Evolutionary conservation across 1,284 basidiomycete species (phyloP).

Genomic region (Quambalaria eucalypti): DNA sequence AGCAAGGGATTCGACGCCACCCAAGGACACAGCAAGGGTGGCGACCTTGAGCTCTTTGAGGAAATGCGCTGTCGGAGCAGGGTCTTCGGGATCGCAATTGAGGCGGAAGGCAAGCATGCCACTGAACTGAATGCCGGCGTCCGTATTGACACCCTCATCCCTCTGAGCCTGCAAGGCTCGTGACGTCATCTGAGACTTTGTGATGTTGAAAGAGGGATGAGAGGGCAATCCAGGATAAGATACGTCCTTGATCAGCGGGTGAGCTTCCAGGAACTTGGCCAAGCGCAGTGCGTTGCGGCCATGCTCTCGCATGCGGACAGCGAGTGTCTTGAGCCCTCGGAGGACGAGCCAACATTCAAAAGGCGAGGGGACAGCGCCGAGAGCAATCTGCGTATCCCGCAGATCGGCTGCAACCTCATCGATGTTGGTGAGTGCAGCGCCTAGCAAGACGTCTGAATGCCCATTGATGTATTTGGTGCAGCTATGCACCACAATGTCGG

Average conservation of each 20-base stretch:
- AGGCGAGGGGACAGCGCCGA: conserved; percentile 75
- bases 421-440: conserved; percentile 29
- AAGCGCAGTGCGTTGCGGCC: conserved; percentile 72
- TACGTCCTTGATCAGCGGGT: conserved; percentile 61
- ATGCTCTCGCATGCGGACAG: conserved; percentile 65
- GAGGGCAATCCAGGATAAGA: conserved; percentile 66
- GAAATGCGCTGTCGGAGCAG: conserved; percentile 59
- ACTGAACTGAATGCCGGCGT: conserved; percentile 34
- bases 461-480: conserved; percentile 79
- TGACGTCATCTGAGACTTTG: conserved; percentile 24
- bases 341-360: conserved; percentile 87
- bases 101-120: conserved; percentile 52
- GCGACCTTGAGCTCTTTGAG: conserved; percentile 64
- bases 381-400: conserved; percentile 82
- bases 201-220: conserved; percentile 28
- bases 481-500: conserved; percentile 69
- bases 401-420: conserved; percentile 27
- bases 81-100: conserved; percentile 24
- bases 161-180: conserved; percentile 18
- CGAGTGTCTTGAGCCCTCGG: conserved; percentile 74
- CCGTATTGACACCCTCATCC: too few species aligned
- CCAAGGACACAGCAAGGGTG: conserved; percentile 76
- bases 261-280: conserved; percentile 58
- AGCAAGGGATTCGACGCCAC: conserved; percentile 81
- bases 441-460: conserved; percentile 61